These are phyloP conservation scores for Candida corydali DNA, from an alignment of 805 yeast genomes.

Conservation along the genomic window DNA sequence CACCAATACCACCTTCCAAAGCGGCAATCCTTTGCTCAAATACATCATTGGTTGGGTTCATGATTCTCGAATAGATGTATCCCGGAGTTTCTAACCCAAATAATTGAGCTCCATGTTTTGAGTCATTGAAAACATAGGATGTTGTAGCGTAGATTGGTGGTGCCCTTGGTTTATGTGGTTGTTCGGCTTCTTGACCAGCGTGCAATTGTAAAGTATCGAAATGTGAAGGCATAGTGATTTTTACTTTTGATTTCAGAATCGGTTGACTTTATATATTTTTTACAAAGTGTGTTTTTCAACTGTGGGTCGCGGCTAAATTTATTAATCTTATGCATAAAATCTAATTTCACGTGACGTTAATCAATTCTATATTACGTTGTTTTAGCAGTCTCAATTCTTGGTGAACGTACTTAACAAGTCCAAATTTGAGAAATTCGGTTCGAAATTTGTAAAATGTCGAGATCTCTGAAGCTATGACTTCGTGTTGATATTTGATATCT, in stretches of 20 bases:
- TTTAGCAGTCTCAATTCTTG: slow-evolving; percentile 8
- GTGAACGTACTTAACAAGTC: slow-evolving; percentile 27
- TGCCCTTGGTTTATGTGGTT: slow-evolving; percentile 72
- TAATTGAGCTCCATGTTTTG: slow-evolving; percentile 87
- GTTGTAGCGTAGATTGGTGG: slow-evolving; percentile 92
- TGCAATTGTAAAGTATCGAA: slow-evolving; percentile 92
- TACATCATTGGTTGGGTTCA: slow-evolving; percentile 90
- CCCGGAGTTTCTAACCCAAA: slow-evolving; percentile 85
- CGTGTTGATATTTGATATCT: slow-evolving; percentile 54
- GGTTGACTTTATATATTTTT: too few relatives aligned
- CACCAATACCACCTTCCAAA: slow-evolving; percentile 88
- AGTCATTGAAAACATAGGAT: slow-evolving; percentile 82
- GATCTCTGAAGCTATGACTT: slow-evolving; percentile 57
- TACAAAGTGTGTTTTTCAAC: too few relatives aligned
- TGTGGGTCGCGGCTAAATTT: too few relatives aligned
- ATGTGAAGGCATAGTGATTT: slow-evolving; percentile 38
- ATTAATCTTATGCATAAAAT: background rate
- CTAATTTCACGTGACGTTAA: background rate
- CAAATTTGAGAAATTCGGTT: slow-evolving; percentile 33
- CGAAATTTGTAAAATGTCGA: slow-evolving; percentile 55
- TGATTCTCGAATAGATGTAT: slow-evolving; percentile 81
- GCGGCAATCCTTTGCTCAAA: slow-evolving; percentile 92
- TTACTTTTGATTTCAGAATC: too few relatives aligned
- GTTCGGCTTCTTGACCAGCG: slow-evolving; percentile 82
- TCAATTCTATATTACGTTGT: slow-evolving; percentile 8